phyloP scores from a whole-genome alignment of 768 basidiomycete genomes.

The Suillus subaureus region DNA sequence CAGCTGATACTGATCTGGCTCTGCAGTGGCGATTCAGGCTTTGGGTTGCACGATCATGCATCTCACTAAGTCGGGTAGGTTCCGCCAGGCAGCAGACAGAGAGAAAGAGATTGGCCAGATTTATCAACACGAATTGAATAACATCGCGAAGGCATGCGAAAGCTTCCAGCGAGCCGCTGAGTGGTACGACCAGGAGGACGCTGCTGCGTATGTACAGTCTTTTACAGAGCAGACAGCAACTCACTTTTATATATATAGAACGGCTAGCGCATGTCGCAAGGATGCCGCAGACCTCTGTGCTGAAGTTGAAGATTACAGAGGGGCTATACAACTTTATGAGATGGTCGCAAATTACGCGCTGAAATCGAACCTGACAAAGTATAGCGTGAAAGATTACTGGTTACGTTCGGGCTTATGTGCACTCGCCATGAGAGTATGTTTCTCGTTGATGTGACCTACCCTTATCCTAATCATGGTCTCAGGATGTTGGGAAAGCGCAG shows the following conservation, averaged over 20 bases:
- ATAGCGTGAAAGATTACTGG: constrained; percentile 99
- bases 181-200: constrained; percentile 98
- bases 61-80: constrained; percentile 83
- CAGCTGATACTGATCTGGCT: constrained; percentile 16
- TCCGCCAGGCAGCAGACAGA: constrained; percentile 96
- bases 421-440: constrained; percentile 79
- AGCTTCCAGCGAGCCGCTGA: constrained; percentile 91
- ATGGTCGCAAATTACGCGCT: constrained; percentile 87
- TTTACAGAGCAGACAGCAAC: background rate
- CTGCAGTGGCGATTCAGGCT: constrained; percentile 85
- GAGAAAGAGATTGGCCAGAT: constrained; percentile 98
- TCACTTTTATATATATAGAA: constrained; percentile 52
- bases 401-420: constrained; percentile 84
- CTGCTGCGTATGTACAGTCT: constrained; percentile 77
- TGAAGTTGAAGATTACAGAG: constrained; percentile 80
- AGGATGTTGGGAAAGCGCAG: constrained; percentile 86
- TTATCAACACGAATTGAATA: constrained; percentile 79
- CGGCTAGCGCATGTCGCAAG: constrained; percentile 94
- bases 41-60: constrained; percentile 82
- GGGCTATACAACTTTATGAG: constrained; percentile 88
- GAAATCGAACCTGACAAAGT: constrained; percentile 85
- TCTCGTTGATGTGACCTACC: background rate
- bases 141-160: constrained; percentile 86
- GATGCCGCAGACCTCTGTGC: constrained; percentile 96
- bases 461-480: constrained; percentile 15